A percentile compares a stretch with the other conserved stretches of the same genome.
Conservation (phyloP, 1,284 basidiomycete species). For the Ceratobasidium sp. region DNA sequence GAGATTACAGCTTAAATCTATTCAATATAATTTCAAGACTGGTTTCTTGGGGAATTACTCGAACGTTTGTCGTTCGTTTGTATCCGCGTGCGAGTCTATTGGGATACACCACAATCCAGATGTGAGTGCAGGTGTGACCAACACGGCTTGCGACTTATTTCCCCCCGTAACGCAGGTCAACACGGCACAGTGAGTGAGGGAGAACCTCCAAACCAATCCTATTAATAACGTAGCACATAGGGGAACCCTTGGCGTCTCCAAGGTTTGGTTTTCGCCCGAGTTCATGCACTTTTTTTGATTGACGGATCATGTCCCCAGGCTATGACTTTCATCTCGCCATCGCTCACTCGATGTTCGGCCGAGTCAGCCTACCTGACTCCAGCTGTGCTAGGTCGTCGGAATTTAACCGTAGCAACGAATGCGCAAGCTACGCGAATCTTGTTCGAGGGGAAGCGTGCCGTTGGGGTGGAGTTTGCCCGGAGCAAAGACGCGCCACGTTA, state of each 20-base stretch:
- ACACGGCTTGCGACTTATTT: neutral
- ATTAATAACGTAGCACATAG: constrained; percentile 43
- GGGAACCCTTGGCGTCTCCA: constrained; percentile 64
- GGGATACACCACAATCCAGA: constrained; percentile 34
- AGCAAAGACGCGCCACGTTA: constrained; percentile 55
- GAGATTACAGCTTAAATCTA: constrained; percentile 22
- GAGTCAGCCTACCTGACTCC: constrained; percentile 73
- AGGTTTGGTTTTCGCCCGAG: constrained; percentile 57
- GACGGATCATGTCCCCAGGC: neutral
- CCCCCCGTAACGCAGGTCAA: constrained; percentile 59
- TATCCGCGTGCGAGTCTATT: constrained; percentile 27
- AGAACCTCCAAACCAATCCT: neutral
- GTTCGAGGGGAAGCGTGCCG: constrained; percentile 58
- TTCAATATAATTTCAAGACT: constrained; percentile 13
- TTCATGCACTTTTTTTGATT: neutral
- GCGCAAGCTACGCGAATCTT: constrained; percentile 67
- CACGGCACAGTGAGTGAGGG: constrained; percentile 51
- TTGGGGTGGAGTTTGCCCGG: constrained; percentile 68
- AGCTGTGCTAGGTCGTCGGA: constrained; percentile 68
- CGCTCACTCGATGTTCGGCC: constrained; percentile 51
- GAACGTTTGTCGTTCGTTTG: constrained; percentile 19
- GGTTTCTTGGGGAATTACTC: constrained; percentile 28
- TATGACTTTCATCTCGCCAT: constrained; percentile 36
- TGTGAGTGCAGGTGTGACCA: neutral
- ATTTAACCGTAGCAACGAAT: constrained; percentile 67